Conservation (phyloP, 1,139 yeast species). For the Scheffersomyces cryptocercus region DNA sequence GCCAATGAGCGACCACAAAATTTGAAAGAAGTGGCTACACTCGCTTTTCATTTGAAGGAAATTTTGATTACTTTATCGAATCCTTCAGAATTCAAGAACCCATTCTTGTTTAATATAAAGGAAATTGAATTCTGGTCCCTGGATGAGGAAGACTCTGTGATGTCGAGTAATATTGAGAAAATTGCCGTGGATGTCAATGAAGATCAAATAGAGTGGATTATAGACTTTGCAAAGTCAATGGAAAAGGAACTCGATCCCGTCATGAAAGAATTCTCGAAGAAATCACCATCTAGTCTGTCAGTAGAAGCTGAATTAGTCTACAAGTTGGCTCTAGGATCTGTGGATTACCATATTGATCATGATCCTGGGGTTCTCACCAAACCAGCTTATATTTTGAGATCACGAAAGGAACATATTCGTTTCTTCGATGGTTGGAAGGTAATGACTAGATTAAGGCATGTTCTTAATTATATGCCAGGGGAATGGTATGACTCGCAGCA, state of each 20-base stretch:
- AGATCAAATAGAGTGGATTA: slow-evolving; percentile 39
- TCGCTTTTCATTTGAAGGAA: slow-evolving; percentile 38
- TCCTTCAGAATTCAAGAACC: slow-evolving; percentile 24
- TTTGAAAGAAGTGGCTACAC: slow-evolving; percentile 11
- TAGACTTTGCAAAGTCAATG: slow-evolving; percentile 25
- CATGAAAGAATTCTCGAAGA: slow-evolving; percentile 16
- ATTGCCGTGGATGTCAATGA: slow-evolving; percentile 34
- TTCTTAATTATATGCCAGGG: slow-evolving; percentile 59
- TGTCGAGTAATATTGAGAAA: slow-evolving; percentile 36
- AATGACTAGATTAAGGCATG: slow-evolving; percentile 73
- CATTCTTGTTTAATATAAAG: slow-evolving; percentile 20
- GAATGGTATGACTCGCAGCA: slow-evolving; percentile 43
- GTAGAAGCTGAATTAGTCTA: slow-evolving; percentile 49
- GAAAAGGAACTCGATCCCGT: slow-evolving; percentile 21
- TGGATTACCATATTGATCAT: slow-evolving; percentile 59
- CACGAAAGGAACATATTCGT: slow-evolving; percentile 72
- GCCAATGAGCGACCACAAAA: slow-evolving; percentile 5
- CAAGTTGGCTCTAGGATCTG: slow-evolving; percentile 63
- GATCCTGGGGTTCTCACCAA: slow-evolving; percentile 91
- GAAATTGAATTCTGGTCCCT: slow-evolving; percentile 50
- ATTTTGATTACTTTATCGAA: slow-evolving; percentile 21
- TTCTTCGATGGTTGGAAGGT: slow-evolving; percentile 88
- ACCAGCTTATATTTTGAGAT: slow-evolving; percentile 78
- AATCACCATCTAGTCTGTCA: slow-evolving; percentile 15
- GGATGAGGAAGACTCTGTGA: slow-evolving; percentile 19